phyloP scores from a whole-genome alignment of 805 yeast species.

The Candida suzukii region DNA sequence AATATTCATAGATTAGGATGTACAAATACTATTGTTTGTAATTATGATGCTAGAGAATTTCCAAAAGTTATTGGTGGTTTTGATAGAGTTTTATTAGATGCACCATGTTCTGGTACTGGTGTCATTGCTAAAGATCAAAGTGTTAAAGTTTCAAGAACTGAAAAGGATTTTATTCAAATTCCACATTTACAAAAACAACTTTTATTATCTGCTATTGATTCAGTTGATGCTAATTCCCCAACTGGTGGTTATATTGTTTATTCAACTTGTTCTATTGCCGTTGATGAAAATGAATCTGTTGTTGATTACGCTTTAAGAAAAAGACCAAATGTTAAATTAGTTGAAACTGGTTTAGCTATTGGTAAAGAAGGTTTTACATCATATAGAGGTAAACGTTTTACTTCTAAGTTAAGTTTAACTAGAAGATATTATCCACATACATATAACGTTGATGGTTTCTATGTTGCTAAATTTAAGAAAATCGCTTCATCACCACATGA shows the following conservation, averaged over 20 bases:
- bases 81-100: conserved; percentile 90
- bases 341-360: conserved; percentile 84
- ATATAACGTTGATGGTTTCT: conserved; percentile 97
- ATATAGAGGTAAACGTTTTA: conserved; percentile 87
- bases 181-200: conserved; percentile 96
- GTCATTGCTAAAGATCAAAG: conserved; percentile 96
- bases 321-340: conserved; percentile 92
- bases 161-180: conserved; percentile 91
- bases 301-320: conserved; percentile 96
- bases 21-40: conserved; percentile 91
- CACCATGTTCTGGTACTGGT: conserved; percentile 99
- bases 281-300: conserved; percentile 97
- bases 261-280: conserved; percentile 97
- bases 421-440: conserved; percentile 98
- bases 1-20: conserved; percentile 97
- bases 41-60: conserved; percentile 97
- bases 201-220: conserved; percentile 89
- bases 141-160: conserved; percentile 89
- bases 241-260: conserved; percentile 94
- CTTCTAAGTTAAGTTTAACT: conserved; percentile 68
- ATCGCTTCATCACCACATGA: conserved; percentile 81
- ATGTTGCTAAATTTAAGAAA: conserved; percentile 93
- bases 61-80: conserved; percentile 98
- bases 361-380: conserved; percentile 96
- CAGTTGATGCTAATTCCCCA: conserved; percentile 87